phyloP scores from a whole-genome alignment of 129 eudicot species.

The Artemisia tridentata region DNA sequence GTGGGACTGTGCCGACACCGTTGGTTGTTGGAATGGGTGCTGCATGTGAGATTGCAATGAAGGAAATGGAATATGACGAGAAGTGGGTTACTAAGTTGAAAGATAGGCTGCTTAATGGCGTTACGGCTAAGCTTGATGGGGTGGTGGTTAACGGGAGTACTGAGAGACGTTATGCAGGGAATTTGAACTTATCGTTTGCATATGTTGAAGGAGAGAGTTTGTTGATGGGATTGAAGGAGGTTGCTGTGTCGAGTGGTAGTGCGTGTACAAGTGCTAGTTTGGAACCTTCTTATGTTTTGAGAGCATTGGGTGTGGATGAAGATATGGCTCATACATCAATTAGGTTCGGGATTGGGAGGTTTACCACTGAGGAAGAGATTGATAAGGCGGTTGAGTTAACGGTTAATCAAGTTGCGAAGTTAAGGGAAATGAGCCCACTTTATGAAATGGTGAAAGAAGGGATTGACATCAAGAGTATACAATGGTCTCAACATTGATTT shows the following conservation, averaged over 20 bases:
- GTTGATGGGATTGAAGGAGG: slow-evolving; percentile 98
- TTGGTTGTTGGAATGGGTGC: slow-evolving; percentile 97
- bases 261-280: slow-evolving; percentile 99
- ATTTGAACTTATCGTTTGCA: slow-evolving; percentile 89
- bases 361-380: slow-evolving; percentile 92
- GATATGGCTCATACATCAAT: slow-evolving; percentile 99
- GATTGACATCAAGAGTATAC: slow-evolving; percentile 65
- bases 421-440: slow-evolving; percentile 98
- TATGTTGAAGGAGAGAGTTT: slow-evolving; percentile 98
- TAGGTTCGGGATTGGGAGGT: slow-evolving; percentile 98
- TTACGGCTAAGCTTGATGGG: slow-evolving; percentile 67
- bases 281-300: slow-evolving; percentile 92
- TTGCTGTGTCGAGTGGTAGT: slow-evolving; percentile 98
- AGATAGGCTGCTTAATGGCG: slow-evolving; percentile 68
- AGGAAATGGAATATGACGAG: slow-evolving; percentile 91
- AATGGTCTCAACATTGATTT: slow-evolving; percentile 14
- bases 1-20: slow-evolving; percentile 97
- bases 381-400: slow-evolving; percentile 85
- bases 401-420: slow-evolving; percentile 78
- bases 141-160: slow-evolving; percentile 91
- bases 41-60: slow-evolving; percentile 89
- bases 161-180: slow-evolving; percentile 79
- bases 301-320: slow-evolving; percentile 97
- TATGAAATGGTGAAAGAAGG: slow-evolving; percentile 96
- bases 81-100: slow-evolving; percentile 52